Evolutionary conservation across 352 stramenopile species (phyloP).

Genomic region (Phytopythium chamaehyphon): DNA sequence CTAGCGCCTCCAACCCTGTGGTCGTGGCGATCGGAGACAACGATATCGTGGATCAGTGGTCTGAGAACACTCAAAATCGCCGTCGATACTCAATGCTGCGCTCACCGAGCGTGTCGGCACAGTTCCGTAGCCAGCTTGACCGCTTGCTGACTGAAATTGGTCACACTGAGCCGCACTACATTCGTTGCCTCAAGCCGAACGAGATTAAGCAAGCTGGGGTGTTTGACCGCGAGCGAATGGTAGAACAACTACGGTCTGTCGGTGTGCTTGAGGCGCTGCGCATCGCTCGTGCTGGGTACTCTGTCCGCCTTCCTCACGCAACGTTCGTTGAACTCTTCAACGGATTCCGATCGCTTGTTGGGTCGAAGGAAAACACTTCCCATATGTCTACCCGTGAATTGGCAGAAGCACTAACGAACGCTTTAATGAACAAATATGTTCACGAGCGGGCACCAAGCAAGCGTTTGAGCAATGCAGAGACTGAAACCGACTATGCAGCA

Average conservation of each 20-base stretch:
- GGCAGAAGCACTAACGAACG: slow-evolving; percentile 20
- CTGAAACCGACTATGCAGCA: background rate
- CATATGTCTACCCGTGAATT: slow-evolving; percentile 30
- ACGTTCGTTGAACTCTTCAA: slow-evolving; percentile 87
- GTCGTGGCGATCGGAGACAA: slow-evolving; percentile 51
- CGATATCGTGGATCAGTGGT: slow-evolving; percentile 36
- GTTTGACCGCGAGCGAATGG: slow-evolving; percentile 85
- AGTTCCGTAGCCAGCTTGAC: slow-evolving; percentile 94
- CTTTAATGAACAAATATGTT: slow-evolving; percentile 33
- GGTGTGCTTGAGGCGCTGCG: slow-evolving; percentile 95
- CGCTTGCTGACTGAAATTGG: slow-evolving; percentile 93
- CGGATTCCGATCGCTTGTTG: slow-evolving; percentile 45
- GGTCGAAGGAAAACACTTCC: slow-evolving; percentile 8
- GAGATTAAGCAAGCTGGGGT: slow-evolving; percentile 73
- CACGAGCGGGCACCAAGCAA: slow-evolving; percentile 16
- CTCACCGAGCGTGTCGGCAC: slow-evolving; percentile 76
- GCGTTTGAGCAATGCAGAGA: background rate
- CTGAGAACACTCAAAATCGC: slow-evolving; percentile 19
- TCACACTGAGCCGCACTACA: slow-evolving; percentile 95
- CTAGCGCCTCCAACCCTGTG: slow-evolving; percentile 57
- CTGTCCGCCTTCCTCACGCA: slow-evolving; percentile 91
- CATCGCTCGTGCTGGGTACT: slow-evolving; percentile 95
- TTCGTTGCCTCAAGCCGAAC: slow-evolving; percentile 99
- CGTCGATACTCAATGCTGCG: slow-evolving; percentile 52
- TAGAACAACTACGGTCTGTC: slow-evolving; percentile 96